These are phyloP conservation scores for Stereocaulon alpinum DNA, from an alignment of 495 filamentous ascomycete genomes.

Conservation along the genomic window DNA sequence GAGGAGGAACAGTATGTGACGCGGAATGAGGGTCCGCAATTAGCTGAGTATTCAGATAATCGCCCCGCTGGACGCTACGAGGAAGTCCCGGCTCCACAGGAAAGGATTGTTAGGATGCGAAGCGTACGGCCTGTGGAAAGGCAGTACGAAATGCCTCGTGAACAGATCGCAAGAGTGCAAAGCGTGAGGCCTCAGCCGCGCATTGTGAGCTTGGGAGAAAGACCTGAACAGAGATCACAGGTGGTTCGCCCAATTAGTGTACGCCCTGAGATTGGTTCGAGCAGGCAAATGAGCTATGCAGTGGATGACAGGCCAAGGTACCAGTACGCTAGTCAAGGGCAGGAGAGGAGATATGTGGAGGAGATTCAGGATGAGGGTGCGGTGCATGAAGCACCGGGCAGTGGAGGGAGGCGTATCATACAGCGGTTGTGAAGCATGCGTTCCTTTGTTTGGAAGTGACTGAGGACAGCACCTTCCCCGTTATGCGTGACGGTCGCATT, in stretches of 20 bases:
- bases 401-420: constrained; percentile 9
- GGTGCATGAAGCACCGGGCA: constrained; percentile 10
- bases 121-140: constrained; percentile 47
- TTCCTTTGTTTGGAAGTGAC: background rate
- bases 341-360: constrained; percentile 14
- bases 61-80: constrained; percentile 32
- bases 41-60: constrained; percentile 34
- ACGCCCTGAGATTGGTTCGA: constrained; percentile 28
- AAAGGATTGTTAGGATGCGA: constrained; percentile 44
- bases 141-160: constrained; percentile 45
- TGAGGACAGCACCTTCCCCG: background rate
- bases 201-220: constrained; percentile 18
- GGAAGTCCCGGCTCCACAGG: constrained; percentile 37
- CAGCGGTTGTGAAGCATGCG: constrained; percentile 1
- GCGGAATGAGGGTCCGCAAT: constrained; percentile 31
- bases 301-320: constrained; percentile 15
- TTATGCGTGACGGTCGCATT: too few relatives aligned
- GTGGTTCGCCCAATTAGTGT: constrained; percentile 29
- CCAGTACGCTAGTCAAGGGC: constrained; percentile 14
- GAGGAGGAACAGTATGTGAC: constrained; percentile 1
- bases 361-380: constrained; percentile 5
- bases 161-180: constrained; percentile 38
- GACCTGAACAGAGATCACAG: constrained; percentile 14
- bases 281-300: constrained; percentile 5
- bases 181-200: constrained; percentile 39